Percentiles rank a stretch among this genome's conserved stretches.
phyloP scores from a whole-genome alignment of 805 yeast species.

The Grigorovia jiainica region DNA sequence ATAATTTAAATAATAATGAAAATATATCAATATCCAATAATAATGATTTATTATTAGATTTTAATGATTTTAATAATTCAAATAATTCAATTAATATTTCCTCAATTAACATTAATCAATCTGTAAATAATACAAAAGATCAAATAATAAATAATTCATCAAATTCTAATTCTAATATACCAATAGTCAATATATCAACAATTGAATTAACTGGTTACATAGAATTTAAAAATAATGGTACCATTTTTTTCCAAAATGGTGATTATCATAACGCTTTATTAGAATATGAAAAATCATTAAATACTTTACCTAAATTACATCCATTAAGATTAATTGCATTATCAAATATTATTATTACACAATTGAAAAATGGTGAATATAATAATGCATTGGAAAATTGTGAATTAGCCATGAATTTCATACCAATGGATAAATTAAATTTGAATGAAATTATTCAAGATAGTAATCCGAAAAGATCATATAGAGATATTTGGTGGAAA shows the following conservation, averaged over 20 bases:
- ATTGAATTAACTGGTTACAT: slow-evolving; percentile 32
- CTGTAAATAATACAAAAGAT: too few species aligned
- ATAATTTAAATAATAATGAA: not conserved
- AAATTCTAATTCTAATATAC: too few species aligned
- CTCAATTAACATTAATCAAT: too few species aligned
- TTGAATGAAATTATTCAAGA: slow-evolving; percentile 38
- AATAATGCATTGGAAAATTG: slow-evolving; percentile 28
- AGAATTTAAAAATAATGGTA: slow-evolving; percentile 46
- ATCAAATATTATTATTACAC: slow-evolving; percentile 67
- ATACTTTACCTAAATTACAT: slow-evolving; percentile 54
- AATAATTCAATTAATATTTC: not conserved
- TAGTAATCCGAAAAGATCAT: slow-evolving; percentile 17
- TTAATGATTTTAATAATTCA: not conserved
- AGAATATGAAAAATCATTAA: slow-evolving; percentile 48
- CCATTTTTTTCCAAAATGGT: slow-evolving; percentile 64
- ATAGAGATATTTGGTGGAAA: slow-evolving; percentile 64
- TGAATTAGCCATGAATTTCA: slow-evolving; percentile 23
- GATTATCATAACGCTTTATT: slow-evolving; percentile 62
- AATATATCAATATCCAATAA: too few species aligned
- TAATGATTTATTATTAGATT: too few species aligned
- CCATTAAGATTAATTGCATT: slow-evolving; percentile 54
- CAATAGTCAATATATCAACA: slow-evolving; percentile 10
- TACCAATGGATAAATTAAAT: slow-evolving; percentile 27
- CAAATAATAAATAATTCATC: too few species aligned
- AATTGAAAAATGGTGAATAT: slow-evolving; percentile 61